Evolutionary conservation across 2,329 filamentous ascomycete species (phyloP), one percentile per base, ranked within the genome.

Genomic region (Fusarium sp.): DNA sequence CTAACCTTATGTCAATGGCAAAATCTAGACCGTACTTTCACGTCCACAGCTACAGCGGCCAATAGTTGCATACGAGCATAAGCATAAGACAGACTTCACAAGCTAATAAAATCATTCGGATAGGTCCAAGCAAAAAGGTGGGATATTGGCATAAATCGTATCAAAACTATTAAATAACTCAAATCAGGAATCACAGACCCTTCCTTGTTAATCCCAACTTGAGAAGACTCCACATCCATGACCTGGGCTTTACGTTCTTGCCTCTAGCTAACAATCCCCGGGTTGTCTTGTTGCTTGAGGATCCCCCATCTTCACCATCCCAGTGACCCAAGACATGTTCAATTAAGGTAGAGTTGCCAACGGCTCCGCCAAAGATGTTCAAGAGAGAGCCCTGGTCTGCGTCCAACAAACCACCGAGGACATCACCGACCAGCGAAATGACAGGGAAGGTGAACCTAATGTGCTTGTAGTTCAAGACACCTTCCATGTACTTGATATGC

Each of bases 401-500:
- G 14, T 74, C 74, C 3, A 78, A 15, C 35, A 83, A 65, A 41
- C 80, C 79, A 47, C 74, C 68, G 15, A 81, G 48, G 11, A 83
- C 70, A 51, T 82, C 78, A 26, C 75, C 71, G 11, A 81, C 19
- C 6, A 84, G 58, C 5, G 75, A 78, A 26, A 82, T 73, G 32
- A 83, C 77, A 0, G 82, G 77, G 2, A 81, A 69, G 1, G 71
- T 70, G 9, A 80, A 74, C 0, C 73, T 64, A 7, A 84, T 73
- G 2, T 69, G 75, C 40, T 81, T 79, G 0, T 73, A 75, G 58
- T 80, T 80, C 39, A 85, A 71, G 9, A 84, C 77, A 2, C 76
- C 70, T 56, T 85, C 82, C n/a, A 82, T 68, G 51, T 81, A 85
- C 2, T 71, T 65, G 45, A 85, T 80, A 56, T 79, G 81, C 59